phyloP scores from a whole-genome alignment of 73 alveolate species.

The Durusdinium trenchii region DNA sequence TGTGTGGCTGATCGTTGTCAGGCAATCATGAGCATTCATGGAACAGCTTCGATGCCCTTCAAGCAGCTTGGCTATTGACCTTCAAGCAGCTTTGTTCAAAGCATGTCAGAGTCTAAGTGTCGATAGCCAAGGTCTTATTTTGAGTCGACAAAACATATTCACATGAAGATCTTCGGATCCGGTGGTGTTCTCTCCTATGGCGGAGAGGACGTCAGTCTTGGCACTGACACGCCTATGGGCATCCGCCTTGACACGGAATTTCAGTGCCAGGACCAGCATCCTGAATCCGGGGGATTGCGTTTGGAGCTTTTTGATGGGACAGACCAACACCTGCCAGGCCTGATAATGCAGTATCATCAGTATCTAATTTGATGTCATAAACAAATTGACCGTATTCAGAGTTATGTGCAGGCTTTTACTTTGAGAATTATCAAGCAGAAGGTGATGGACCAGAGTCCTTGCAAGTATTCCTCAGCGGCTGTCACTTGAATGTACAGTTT shows the following conservation, averaged over 20 bases:
- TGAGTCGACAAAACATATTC: constrained; percentile 67
- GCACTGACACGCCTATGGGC: neutral
- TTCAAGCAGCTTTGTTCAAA: neutral
- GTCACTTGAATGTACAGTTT: neutral
- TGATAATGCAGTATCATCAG: neutral
- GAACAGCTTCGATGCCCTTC: constrained; percentile 78
- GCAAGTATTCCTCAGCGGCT: constrained; percentile 45
- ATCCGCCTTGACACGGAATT: neutral
- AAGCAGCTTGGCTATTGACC: neutral
- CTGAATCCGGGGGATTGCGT: constrained; percentile 42
- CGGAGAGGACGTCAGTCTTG: constrained; percentile 55
- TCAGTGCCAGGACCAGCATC: constrained; percentile 50
- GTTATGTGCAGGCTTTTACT: constrained; percentile 87
- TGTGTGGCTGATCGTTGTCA: neutral
- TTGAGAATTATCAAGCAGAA: constrained; percentile 72
- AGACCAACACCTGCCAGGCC: constrained; percentile 63
- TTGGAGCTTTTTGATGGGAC: constrained; percentile 52
- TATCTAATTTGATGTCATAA: neutral
- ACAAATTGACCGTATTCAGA: neutral
- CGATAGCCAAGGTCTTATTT: constrained; percentile 30
- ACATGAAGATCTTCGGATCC: constrained; percentile 73
- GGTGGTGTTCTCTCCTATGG: constrained; percentile 53
- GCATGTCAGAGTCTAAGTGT: neutral
- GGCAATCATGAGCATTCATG: constrained; percentile 76
- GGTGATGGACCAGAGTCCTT: constrained; percentile 88